Base-by-base conservation (phyloP, 2,329 filamentous ascomycete genomes). In the Curvularia spicifera region DNA sequence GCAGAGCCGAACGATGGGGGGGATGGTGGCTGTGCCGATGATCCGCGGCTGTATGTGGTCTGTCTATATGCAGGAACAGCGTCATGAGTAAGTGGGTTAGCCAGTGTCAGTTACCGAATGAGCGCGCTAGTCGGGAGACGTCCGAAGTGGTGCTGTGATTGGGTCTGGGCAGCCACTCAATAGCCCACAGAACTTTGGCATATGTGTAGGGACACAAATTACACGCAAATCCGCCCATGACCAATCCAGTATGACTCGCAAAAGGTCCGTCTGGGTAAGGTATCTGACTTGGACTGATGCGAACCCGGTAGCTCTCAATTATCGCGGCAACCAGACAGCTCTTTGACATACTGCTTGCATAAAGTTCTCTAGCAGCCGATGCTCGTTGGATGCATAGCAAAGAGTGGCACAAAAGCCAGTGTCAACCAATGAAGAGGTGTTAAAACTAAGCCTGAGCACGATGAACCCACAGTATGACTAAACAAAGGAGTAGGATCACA, bases 21-120 rank as follows among this genome's bases (percentile, higher is more conserved):
- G 15, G 18, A 44, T 33, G 39, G 55, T 53, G 55, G 51, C 51
- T 57, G 37, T 54, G 45, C 51, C 31, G 29, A 33, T n/a, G 50
- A 57, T 49, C 39, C 13, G 22, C 45, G 37, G 55, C 51, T 48
- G 9, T 12, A 9, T 35, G 51, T 51, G 26, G 56, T 40, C 37
- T 50, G 43, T 46, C 46, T 45, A 45, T 13, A 42, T 40, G 37
- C 56, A 54, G 51, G 50, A 54, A 54, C 56, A n/a, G 51, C 46
- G 31, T 37, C 51, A 53, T 37, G 49, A 24, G 15, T 28, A 20
- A 22, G 15, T 18, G 9, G 13, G 44, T 33, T 54, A 44, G 31
- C 51, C 48, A 45, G 24, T 54, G 51, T 45, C 51, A 40, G 44
- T 40, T 48, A 43, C 43, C 44, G 50, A 35, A 31, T 28, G 18